These are phyloP conservation scores for Picea sitchensis DNA, from an alignment of 75 land plant species.

Conservation along the genomic window DNA sequence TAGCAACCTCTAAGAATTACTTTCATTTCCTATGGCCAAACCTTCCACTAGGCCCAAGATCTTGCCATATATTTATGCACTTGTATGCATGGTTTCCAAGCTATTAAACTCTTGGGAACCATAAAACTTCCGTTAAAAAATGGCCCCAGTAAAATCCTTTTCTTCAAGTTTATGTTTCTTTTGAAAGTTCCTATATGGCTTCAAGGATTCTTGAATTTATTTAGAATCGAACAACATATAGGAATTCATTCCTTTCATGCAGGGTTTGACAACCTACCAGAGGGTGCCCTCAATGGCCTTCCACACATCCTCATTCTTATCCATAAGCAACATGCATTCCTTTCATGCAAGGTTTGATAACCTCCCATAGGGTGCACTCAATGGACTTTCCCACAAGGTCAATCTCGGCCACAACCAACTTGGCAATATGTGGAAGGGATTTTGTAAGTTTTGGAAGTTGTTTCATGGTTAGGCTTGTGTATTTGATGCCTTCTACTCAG, in stretches of 20 bases:
- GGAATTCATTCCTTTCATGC: conserved; percentile 90
- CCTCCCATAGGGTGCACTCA: conserved; percentile 89
- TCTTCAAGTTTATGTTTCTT: conserved; percentile 78
- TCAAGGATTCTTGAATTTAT: conserved; percentile 82
- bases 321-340: conserved; percentile 89
- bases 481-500: conserved; percentile 81
- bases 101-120: conserved; percentile 76
- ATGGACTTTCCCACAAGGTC: conserved; percentile 82
- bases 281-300: conserved; percentile 91
- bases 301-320: conserved; percentile 82
- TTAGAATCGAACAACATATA: conserved; percentile 92
- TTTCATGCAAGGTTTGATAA: conserved; percentile 60
- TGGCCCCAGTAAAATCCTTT: conserved; percentile 86
- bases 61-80: conserved; percentile 78
- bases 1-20: too few species aligned
- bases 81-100: conserved; percentile 82
- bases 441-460: conserved; percentile 70
- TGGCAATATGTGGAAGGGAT: conserved; percentile 55
- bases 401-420: conserved; percentile 86
- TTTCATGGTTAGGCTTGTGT: conserved; percentile 80
- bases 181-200: conserved; percentile 86
- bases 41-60: conserved; percentile 64
- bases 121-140: conserved; percentile 87
- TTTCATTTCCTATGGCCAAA: conserved; percentile 35
- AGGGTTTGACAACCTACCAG: conserved; percentile 73